Evolutionary conservation across 2,329 filamentous ascomycete genomes (phyloP).

Genomic region (Nigrospora osmanthi): DNA sequence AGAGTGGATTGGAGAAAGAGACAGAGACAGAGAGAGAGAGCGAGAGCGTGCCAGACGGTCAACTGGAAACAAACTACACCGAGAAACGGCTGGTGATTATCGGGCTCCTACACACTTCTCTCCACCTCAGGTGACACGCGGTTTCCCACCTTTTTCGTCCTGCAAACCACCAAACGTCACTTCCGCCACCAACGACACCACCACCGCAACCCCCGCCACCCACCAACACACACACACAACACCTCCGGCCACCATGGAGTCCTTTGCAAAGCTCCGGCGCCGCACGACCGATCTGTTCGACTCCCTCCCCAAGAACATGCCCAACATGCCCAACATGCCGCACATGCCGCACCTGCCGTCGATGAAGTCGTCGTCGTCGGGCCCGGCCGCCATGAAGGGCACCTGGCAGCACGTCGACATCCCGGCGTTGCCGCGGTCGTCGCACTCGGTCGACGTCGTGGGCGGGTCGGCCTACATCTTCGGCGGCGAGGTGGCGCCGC

Average conservation of each 20-base stretch:
- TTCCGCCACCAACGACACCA: too few species aligned
- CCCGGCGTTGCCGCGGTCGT: slow-evolving; percentile 59
- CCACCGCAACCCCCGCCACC: background rate
- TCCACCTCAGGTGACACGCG: too few species aligned
- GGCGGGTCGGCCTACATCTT: slow-evolving; percentile 57
- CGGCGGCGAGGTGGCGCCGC: slow-evolving; percentile 62
- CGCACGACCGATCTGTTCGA: slow-evolving; percentile 46
- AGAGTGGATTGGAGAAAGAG: too few species aligned
- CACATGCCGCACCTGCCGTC: slow-evolving; percentile 12
- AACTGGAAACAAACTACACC: too few species aligned
- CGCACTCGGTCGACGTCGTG: slow-evolving; percentile 60
- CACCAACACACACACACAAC: background rate
- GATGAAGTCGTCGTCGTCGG: slow-evolving; percentile 9
- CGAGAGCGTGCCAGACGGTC: too few species aligned
- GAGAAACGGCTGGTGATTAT: too few species aligned
- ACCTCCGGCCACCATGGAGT: slow-evolving; percentile 38
- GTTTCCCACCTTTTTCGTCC: too few species aligned
- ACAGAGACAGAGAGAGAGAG: too few species aligned
- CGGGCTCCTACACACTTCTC: too few species aligned
- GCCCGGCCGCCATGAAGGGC: slow-evolving; percentile 34
- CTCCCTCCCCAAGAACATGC: slow-evolving; percentile 36
- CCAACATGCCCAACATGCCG: slow-evolving; percentile 16
- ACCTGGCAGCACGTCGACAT: slow-evolving; percentile 54
- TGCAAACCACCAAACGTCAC: background rate
- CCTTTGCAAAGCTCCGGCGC: slow-evolving; percentile 44